These are phyloP conservation scores for Trifolium subterraneum DNA, from an alignment of 306 rosid genomes.

Conservation along the genomic window DNA sequence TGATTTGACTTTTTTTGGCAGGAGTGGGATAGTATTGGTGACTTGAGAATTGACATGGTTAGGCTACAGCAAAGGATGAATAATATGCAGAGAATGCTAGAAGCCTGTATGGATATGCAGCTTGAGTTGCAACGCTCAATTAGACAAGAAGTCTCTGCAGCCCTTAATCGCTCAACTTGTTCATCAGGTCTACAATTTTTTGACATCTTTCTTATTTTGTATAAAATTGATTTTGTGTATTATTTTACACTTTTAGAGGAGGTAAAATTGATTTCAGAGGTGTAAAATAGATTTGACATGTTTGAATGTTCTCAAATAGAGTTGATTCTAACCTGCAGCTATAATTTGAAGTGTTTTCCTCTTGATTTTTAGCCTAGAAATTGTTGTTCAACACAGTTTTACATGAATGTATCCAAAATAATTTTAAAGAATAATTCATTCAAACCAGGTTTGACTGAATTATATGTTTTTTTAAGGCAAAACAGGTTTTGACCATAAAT, in stretches of 20 bases:
- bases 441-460: neutral
- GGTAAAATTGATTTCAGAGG: too few species aligned
- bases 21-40: constrained; percentile 91
- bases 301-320: neutral
- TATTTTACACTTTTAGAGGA: neutral
- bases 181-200: constrained; percentile 61
- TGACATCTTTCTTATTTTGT: neutral
- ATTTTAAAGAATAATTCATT: too few species aligned
- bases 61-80: constrained; percentile 95
- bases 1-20: constrained; percentile 37
- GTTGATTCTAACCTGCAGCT: too few species aligned
- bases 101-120: constrained; percentile 99
- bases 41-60: constrained; percentile 96
- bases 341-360: too few species aligned
- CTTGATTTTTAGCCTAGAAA: too few species aligned
- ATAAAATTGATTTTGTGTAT: neutral
- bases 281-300: neutral
- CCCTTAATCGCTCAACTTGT: constrained; percentile 77
- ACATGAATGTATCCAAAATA: too few species aligned
- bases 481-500: neutral
- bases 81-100: constrained; percentile 90
- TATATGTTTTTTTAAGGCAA: neutral
- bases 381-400: too few species aligned
- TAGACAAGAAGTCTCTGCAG: constrained; percentile 95
- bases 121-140: constrained; percentile 97